Evolutionary conservation across 768 basidiomycete genomes (phyloP).

Genomic region (Trametes cingulata): DNA sequence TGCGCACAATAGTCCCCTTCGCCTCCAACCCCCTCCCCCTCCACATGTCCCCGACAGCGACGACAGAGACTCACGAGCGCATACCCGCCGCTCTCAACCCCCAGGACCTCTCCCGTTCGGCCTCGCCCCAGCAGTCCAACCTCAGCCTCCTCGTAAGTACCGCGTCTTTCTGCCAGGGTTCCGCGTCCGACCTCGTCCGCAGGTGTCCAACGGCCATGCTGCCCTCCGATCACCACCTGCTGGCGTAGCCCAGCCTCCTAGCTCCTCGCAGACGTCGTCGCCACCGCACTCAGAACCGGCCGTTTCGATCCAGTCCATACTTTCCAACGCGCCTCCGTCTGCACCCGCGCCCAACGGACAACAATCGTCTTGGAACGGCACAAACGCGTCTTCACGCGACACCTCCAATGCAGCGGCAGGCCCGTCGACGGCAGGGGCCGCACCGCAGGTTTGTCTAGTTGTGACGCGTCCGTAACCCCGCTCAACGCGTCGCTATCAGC

Average conservation of each 20-base stretch:
- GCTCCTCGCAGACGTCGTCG: not conserved
- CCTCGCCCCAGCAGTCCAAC: constrained; percentile 41
- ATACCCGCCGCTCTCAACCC: constrained; percentile 40
- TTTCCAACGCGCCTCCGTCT: constrained; percentile 9
- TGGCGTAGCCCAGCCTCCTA: not conserved
- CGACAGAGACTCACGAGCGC: constrained; percentile 34
- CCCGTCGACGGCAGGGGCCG: constrained; percentile 1
- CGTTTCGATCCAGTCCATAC: constrained; percentile 16
- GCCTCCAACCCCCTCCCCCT: constrained; percentile 44
- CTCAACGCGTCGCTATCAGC: constrained; percentile 29
- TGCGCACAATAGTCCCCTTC: constrained; percentile 27
- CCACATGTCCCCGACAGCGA: constrained; percentile 42
- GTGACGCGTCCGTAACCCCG: not conserved
- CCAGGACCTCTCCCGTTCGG: constrained; percentile 54
- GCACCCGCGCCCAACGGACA: constrained; percentile 10
- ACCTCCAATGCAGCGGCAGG: constrained; percentile 3
- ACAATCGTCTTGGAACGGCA: constrained; percentile 1
- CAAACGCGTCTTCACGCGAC: constrained; percentile 18
- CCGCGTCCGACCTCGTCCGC: constrained; percentile 36
- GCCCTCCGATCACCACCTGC: constrained; percentile 35
- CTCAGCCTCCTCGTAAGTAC: constrained; percentile 41
- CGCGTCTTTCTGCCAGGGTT: constrained; percentile 26
- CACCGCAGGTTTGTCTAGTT: constrained; percentile 14
- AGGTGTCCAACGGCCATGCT: constrained; percentile 34
- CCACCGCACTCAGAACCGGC: constrained; percentile 14